Evolutionary conservation across 2,329 filamentous ascomycete species (phyloP).

Genomic region (Diaporthe citriasiana): DNA sequence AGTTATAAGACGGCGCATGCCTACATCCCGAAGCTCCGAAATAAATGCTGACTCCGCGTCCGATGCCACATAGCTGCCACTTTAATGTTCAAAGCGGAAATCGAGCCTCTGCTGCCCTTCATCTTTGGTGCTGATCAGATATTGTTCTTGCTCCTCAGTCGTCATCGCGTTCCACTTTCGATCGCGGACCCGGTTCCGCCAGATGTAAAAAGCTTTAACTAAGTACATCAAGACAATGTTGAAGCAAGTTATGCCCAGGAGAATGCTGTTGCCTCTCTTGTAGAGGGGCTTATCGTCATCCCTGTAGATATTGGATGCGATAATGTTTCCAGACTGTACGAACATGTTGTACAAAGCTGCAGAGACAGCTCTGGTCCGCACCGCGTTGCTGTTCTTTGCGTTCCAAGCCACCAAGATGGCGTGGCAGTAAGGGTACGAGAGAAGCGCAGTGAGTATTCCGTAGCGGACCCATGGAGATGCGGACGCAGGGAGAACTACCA

Average conservation of each 20-base stretch:
- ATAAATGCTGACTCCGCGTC: neutral
- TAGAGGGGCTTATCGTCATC: constrained; percentile 68
- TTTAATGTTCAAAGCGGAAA: constrained; percentile 63
- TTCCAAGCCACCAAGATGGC: constrained; percentile 63
- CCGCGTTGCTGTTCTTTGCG: constrained; percentile 62
- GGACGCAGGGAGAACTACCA: constrained; percentile 50
- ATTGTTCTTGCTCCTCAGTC: constrained; percentile 61
- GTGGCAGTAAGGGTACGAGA: constrained; percentile 65
- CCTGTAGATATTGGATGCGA: constrained; percentile 66
- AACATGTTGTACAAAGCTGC: constrained; percentile 66
- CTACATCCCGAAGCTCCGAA: neutral
- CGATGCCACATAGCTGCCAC: too few species aligned
- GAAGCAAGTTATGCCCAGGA: constrained; percentile 62
- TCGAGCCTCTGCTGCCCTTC: constrained; percentile 69
- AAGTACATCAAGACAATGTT: constrained; percentile 62
- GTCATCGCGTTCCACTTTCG: constrained; percentile 59
- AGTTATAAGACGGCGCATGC: neutral
- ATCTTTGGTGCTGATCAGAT: constrained; percentile 63
- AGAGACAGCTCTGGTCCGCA: constrained; percentile 62
- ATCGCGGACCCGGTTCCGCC: constrained; percentile 61
- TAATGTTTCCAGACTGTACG: constrained; percentile 60
- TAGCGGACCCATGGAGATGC: constrained; percentile 56
- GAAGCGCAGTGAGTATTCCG: constrained; percentile 55
- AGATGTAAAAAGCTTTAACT: constrained; percentile 63
- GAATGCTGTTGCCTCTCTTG: constrained; percentile 62